Conservation (phyloP, 257 asterid species). For the Ballota nigra region DNA sequence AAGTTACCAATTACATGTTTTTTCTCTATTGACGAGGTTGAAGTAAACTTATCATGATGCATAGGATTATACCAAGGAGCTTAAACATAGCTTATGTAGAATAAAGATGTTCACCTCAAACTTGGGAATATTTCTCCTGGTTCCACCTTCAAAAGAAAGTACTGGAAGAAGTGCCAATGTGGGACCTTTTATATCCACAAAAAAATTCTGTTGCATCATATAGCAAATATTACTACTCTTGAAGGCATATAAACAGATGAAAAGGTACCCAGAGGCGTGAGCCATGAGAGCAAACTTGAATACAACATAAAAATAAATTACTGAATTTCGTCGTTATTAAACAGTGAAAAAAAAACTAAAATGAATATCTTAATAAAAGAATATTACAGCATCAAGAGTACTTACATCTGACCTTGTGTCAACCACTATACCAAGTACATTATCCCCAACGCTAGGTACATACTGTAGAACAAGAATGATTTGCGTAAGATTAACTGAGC, state of each 20-base stretch:
- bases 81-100: conserved; percentile 1
- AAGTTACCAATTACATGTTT: not conserved
- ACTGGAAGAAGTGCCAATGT: conserved; percentile 80
- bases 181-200: conserved; percentile 92
- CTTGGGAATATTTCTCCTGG: conserved; percentile 91
- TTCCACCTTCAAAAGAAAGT: conserved; percentile 97
- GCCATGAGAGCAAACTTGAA: not conserved
- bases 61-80: conserved; percentile 1
- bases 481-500: conserved; percentile 8
- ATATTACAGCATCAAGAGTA: conserved; percentile 19
- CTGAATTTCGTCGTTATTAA: not conserved
- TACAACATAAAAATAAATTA: not conserved
- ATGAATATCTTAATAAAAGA: not conserved
- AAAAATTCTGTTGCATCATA: conserved; percentile 58
- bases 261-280: not conserved
- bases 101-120: conserved; percentile 56
- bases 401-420: conserved; percentile 90
- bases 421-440: conserved; percentile 85
- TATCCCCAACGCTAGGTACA: conserved; percentile 78
- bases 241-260: not conserved
- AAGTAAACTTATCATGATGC: not conserved
- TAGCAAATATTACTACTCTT: conserved; percentile 1
- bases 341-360: not conserved
- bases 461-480: conserved; percentile 49
- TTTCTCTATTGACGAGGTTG: not conserved